Conservation (phyloP, 179 eudicot species). For the Silene coronaria region DNA sequence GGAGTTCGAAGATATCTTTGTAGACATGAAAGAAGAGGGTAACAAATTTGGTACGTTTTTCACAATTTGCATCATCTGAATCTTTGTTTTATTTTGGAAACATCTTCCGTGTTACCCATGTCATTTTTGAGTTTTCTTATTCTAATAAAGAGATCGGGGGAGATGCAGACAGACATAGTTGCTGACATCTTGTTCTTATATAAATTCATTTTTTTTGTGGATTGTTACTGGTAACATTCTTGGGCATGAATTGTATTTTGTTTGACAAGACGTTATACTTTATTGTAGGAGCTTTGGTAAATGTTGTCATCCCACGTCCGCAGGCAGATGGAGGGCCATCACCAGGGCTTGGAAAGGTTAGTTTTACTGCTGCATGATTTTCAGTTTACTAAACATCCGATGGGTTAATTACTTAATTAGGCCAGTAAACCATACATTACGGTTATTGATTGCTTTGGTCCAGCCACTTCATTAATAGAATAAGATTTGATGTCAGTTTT, state of each 20-base stretch:
- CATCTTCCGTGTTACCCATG: not conserved
- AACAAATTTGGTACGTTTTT: constrained; percentile 67
- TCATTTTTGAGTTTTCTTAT: not conserved
- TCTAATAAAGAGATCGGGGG: not conserved
- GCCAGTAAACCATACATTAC: not conserved
- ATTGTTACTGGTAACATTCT: not conserved
- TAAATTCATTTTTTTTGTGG: not conserved
- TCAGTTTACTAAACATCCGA: not conserved
- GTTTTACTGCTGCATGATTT: not conserved
- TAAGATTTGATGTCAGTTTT: not conserved
- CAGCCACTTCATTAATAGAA: not conserved
- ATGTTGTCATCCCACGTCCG: constrained; percentile 80
- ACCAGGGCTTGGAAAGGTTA: constrained; percentile 94
- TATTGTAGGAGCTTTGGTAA: constrained; percentile 68
- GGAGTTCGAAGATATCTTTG: constrained; percentile 77
- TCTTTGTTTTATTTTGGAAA: not conserved
- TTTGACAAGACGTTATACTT: not conserved
- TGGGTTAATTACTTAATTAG: not conserved
- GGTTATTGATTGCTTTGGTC: not conserved
- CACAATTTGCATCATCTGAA: not conserved
- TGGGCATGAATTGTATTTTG: not conserved
- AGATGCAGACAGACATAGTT: not conserved
- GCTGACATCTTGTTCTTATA: not conserved
- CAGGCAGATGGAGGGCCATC: constrained; percentile 55
- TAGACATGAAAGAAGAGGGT: constrained; percentile 88